Conservation (phyloP, 768 basidiomycete species). For the Mycena crocata region DNA sequence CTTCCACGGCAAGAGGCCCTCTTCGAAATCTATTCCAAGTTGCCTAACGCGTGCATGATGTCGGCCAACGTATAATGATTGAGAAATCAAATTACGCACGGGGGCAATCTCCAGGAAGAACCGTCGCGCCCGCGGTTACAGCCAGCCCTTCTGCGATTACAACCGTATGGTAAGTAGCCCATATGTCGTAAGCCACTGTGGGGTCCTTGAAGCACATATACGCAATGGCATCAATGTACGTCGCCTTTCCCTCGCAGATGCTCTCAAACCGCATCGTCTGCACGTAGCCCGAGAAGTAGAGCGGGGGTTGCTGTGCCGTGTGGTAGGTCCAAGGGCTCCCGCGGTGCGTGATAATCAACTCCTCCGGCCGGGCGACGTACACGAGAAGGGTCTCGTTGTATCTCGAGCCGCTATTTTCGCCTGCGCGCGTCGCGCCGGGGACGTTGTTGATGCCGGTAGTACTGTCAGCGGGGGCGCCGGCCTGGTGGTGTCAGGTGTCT, state of each 20-base stretch:
- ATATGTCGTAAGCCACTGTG: background rate
- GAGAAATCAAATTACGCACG: background rate
- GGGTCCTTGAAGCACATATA: background rate
- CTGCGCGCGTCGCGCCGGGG: background rate
- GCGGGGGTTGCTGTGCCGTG: background rate
- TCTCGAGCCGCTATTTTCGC: background rate
- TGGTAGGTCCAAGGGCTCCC: background rate
- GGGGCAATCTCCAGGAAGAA: background rate
- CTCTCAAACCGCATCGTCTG: background rate
- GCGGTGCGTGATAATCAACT: background rate
- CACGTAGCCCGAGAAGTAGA: background rate
- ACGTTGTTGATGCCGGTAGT: constrained; percentile 1
- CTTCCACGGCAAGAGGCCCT: too few relatives aligned
- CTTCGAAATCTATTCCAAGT: too few relatives aligned
- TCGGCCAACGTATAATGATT: too few relatives aligned
- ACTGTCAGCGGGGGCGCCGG: background rate
- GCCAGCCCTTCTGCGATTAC: background rate
- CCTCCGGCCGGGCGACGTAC: background rate
- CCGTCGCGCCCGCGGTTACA: background rate
- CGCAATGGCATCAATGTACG: background rate
- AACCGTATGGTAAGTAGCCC: background rate
- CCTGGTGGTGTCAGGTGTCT: background rate
- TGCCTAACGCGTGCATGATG: too few relatives aligned
- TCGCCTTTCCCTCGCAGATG: background rate
- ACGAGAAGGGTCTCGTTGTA: constrained; percentile 1